These are phyloP conservation scores for Suillus lakei DNA, from an alignment of 768 basidiomycete species.

Conservation along the genomic window DNA sequence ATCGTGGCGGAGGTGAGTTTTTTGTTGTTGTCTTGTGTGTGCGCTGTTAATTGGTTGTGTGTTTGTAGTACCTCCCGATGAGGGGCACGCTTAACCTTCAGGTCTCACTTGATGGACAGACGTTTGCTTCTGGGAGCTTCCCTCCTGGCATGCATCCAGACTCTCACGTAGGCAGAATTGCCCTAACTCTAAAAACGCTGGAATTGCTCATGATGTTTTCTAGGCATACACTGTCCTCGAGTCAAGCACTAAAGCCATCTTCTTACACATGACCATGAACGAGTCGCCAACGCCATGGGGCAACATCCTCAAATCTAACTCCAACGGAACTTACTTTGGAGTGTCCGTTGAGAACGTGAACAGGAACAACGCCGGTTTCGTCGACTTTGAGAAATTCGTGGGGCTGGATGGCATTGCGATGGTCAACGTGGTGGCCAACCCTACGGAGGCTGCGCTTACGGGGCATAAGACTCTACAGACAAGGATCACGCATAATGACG, in stretches of 20 bases:
- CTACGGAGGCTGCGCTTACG: slow-evolving; percentile 71
- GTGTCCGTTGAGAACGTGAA: slow-evolving; percentile 88
- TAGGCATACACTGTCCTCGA: slow-evolving; percentile 95
- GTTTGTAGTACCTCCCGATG: slow-evolving; percentile 51
- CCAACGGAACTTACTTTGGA: slow-evolving; percentile 96
- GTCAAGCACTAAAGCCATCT: slow-evolving; percentile 90
- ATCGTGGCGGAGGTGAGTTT: slow-evolving; percentile 87
- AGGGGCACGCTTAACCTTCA: slow-evolving; percentile 77
- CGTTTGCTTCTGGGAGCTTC: slow-evolving; percentile 87
- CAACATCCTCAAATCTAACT: slow-evolving; percentile 93
- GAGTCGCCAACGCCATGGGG: slow-evolving; percentile 82
- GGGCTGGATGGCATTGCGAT: slow-evolving; percentile 96
- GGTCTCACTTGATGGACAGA: slow-evolving; percentile 89
- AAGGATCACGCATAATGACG: slow-evolving; percentile 96
- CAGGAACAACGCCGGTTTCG: slow-evolving; percentile 84
- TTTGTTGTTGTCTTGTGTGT: background rate
- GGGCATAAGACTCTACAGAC: slow-evolving; percentile 79
- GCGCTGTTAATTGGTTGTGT: slow-evolving; percentile 25
- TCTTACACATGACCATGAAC: slow-evolving; percentile 95
- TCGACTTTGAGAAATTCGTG: slow-evolving; percentile 98
- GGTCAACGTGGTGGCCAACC: slow-evolving; percentile 87
- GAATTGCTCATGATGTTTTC: background rate
- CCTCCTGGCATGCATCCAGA: slow-evolving; percentile 90
- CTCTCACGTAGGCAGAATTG: slow-evolving; percentile 70
- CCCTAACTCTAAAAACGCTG: background rate